Base-by-base conservation (phyloP, 805 yeast species). In the Vanderwaltozyma yarrowii region DNA sequence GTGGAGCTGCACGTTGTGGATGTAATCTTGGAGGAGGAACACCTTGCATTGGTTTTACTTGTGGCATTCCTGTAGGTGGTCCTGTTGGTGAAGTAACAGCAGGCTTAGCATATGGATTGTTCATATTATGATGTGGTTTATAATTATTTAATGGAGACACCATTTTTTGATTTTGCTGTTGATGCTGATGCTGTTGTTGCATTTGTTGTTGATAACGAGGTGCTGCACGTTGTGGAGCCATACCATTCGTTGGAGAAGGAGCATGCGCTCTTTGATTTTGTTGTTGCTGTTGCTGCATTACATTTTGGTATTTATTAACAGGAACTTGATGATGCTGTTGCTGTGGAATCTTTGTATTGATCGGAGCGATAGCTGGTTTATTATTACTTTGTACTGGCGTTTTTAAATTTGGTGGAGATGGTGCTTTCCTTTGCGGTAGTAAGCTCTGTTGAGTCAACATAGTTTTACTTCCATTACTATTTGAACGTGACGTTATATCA, bases 341-440 rank as follows among this genome's bases (percentile, higher is more conserved):
- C 21, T 13, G 30, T 26, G 19, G 30, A 9, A 27, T 20, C 16
- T 23, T 36, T 17, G 32, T 42, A 39, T 35, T 36, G 21, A 40
- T 30, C 12, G 31, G 38, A 29, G 37, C 33, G 19, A 29, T 35
- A 2, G 34, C 17, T 10, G 39, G 32, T 18, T 34, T 27, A 28
- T 20, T 28, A 2, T 15, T 6, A 4, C 20, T 3, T n/a, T 4
- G 6, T 17, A 43, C 39, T 24, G 43, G 47, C 8, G 50, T 37
- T 33, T 49, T 47, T 16, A 40, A 37, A 32, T 46, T 49, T 29
- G 56, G 61, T 15, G 59, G 56, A 13, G 52, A 35, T 18, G 58
- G 55, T 15, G 60, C 56, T 25, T 47, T 55, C 29, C 58, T 52
- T 30, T 48, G 56, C 20, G 54, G 51, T 20, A 45, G 32, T 32